A percentile compares a stretch with the other conserved stretches of the same genome.
These are phyloP conservation scores for Sporothrix inflata DNA, from an alignment of 2,329 filamentous ascomycete genomes.

Conservation along the genomic window DNA sequence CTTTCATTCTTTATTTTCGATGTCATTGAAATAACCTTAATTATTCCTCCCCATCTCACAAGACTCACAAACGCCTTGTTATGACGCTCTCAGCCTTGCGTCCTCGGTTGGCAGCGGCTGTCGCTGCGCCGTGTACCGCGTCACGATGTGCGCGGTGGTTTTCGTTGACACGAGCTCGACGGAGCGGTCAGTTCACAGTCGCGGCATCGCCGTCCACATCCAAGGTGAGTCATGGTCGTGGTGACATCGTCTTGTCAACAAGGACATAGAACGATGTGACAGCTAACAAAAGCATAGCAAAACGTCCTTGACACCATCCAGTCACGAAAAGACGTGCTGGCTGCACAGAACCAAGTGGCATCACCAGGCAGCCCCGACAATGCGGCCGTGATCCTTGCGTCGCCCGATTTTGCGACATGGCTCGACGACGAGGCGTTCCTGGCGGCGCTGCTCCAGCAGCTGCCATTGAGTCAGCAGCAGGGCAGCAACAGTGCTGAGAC, in stretches of 20 bases:
- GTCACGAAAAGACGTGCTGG: not conserved
- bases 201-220: conserved; percentile 21
- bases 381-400: conserved; percentile 55
- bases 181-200: conserved; percentile 33
- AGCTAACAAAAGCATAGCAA: conserved; percentile 22
- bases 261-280: not conserved
- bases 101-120: conserved; percentile 24
- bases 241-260: not conserved
- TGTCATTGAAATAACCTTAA: not conserved
- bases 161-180: not conserved
- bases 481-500: conserved; percentile 35
- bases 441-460: conserved; percentile 38
- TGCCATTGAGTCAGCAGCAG: conserved; percentile 31
- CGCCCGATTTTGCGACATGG: conserved; percentile 52
- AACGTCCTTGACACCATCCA: conserved; percentile 30
- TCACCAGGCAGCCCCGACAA: conserved; percentile 37
- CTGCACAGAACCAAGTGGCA: not conserved
- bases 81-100: conserved; percentile 28
- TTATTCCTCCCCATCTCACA: not conserved
- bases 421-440: conserved; percentile 50
- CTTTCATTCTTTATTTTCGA: not conserved
- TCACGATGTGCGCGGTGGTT: conserved; percentile 16
- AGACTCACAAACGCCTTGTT: not conserved
- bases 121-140: not conserved
- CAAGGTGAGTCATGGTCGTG: conserved; percentile 28